Conservation (phyloP, 1,139 yeast genomes). For the Protomyces gravidus region DNA sequence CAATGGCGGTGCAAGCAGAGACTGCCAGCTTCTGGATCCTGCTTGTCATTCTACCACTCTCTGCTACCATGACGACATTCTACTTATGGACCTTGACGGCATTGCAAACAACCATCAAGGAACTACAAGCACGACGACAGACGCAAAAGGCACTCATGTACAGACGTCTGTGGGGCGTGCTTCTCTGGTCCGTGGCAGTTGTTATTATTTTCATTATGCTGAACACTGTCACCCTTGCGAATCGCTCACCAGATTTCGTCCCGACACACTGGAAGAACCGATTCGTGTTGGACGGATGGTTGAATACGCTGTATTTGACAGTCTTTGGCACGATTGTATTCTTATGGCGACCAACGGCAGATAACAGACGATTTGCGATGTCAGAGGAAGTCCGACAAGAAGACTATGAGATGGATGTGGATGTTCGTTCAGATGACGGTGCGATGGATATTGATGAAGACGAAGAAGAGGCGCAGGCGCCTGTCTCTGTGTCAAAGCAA, state of each 20-base stretch:
- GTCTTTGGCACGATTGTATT: constrained; percentile 81
- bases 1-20: constrained; percentile 56
- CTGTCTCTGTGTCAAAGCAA: background rate
- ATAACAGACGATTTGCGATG: constrained; percentile 89
- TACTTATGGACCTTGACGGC: constrained; percentile 72
- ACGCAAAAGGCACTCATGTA: constrained; percentile 85
- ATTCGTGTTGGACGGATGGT: constrained; percentile 90
- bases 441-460: background rate
- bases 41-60: constrained; percentile 58
- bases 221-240: constrained; percentile 65
- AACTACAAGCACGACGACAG: constrained; percentile 78
- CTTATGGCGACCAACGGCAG: constrained; percentile 96
- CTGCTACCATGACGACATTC: constrained; percentile 64
- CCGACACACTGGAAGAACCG: constrained; percentile 91
- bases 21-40: constrained; percentile 41
- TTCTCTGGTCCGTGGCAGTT: constrained; percentile 60
- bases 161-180: constrained; percentile 66
- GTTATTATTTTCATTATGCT: constrained; percentile 63
- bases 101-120: constrained; percentile 65
- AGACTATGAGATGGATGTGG: constrained; percentile 40
- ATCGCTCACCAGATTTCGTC: constrained; percentile 71
- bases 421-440: constrained; percentile 8
- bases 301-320: constrained; percentile 76
- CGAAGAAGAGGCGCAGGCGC: background rate
- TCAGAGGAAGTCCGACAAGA: constrained; percentile 81